These are phyloP conservation scores for Lentithecium fluviatile DNA, from an alignment of 495 filamentous ascomycete genomes.

Conservation along the genomic window DNA sequence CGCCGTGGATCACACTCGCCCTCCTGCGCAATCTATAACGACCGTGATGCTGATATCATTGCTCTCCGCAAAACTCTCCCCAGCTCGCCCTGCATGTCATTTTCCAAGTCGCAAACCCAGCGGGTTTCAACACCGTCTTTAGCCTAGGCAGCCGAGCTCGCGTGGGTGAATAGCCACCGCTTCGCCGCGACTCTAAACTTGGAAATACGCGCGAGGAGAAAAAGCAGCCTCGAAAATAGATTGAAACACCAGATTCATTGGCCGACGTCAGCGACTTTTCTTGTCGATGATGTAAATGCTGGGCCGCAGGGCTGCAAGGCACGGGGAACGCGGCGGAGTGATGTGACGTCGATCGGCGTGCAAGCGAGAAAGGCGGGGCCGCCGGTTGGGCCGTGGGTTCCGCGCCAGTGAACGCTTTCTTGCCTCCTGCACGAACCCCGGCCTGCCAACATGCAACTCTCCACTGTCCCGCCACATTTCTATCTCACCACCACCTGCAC, in stretches of 20 bases:
- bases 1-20: background rate
- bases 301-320: slow-evolving; percentile 7
- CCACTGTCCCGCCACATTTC: background rate
- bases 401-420: no score
- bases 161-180: slow-evolving; percentile 10
- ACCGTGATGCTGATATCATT: background rate
- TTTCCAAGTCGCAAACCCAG: no score
- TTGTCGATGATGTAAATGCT: slow-evolving; percentile 14
- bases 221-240: slow-evolving; percentile 10
- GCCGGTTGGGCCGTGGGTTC: background rate
- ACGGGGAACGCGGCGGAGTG: slow-evolving; percentile 8
- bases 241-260: slow-evolving; percentile 12
- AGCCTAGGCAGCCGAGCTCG: background rate
- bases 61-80: background rate
- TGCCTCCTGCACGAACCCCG: background rate
- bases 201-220: background rate
- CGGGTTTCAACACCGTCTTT: no score
- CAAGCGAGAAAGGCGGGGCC: slow-evolving; percentile 18
- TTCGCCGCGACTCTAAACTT: background rate
- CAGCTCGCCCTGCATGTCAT: background rate
- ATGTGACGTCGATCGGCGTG: slow-evolving; percentile 29
- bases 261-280: background rate
- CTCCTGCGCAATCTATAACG: background rate
- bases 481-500: background rate
- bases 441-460: no score